Conservation (phyloP, 345 rosid species). For the Streptanthus diversifolius region DNA sequence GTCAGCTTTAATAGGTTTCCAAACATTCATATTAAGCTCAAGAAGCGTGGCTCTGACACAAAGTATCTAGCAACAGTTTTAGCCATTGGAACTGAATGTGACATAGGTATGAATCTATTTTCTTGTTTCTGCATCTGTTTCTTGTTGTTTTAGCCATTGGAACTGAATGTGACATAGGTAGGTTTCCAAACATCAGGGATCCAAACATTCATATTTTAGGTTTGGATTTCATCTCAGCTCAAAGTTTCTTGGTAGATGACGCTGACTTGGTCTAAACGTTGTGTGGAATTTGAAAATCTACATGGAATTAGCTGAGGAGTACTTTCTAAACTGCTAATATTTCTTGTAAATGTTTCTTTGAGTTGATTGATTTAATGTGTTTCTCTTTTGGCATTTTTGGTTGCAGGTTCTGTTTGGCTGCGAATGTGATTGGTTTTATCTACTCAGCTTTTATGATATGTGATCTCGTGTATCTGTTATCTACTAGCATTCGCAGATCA, state of each 20-base stretch:
- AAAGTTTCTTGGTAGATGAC: not conserved
- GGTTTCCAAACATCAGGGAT: too few relatives aligned
- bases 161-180: conserved; percentile 90
- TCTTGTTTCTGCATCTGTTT: not conserved
- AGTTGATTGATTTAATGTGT: not conserved
- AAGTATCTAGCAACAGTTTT: conserved; percentile 85
- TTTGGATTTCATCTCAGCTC: not conserved
- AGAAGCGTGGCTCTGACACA: conserved; percentile 85
- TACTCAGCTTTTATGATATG: conserved; percentile 67
- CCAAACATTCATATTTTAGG: not conserved
- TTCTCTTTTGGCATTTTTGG: not conserved
- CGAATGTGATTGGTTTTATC: conserved; percentile 67
- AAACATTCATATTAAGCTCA: too few relatives aligned
- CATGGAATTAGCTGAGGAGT: not conserved
- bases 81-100: conserved; percentile 89
- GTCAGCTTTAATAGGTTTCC: not conserved
- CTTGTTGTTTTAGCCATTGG: conserved; percentile 68
- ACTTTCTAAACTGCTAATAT: not conserved
- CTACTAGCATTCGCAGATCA: conserved; percentile 41
- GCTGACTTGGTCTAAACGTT: not conserved
- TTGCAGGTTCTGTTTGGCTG: conserved; percentile 73
- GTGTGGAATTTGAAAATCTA: not conserved
- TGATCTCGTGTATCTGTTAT: conserved; percentile 51
- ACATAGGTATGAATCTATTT: conserved; percentile 54
- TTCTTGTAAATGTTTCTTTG: not conserved